Evolutionary conservation across 2,329 filamentous ascomycete species (phyloP), one percentile per base, ranked within the genome.

Genomic region (Cercospora sojina): DNA sequence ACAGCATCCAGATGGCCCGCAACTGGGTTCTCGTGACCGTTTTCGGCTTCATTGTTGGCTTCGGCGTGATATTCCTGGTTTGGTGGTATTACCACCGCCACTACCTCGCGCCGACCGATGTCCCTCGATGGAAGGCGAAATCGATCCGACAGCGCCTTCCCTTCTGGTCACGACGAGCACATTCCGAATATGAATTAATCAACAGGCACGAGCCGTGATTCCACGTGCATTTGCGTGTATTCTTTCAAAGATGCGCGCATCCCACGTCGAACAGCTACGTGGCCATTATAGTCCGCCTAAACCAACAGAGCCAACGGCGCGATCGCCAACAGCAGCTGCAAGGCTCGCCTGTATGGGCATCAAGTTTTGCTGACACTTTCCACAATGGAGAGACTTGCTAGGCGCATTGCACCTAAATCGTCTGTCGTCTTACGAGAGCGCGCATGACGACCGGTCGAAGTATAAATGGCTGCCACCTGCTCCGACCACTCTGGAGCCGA

Each of bases 21-120:
- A 83, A 87, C 72, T 87, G 85, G 85, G 72, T 86, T 67, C 78
- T 86, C 64, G 79, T 87, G 16, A 86, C 85, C 3, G 75, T 83
- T 23, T 71, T 81, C 25, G 84, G 84, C 23, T 85, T 85, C 73
- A 66, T 82, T 41, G 69, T 85, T 12, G 84, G 82, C 27, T 80
- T 79, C 49, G 73, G 81, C 25, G 77, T 85, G 20, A 80, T 84
- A 16, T 77, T 83, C 65, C 73, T 78, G 43, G 75, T 82, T 63
- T 86, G 83, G 82, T 84, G 80, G 79, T 75, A 79, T 25, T 86
- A 86, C 68, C 80, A 80, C 29, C 82, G 83, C 74, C 82, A 67
- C 70, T 67, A 76, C 55, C 64, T 75, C 41, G 43, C 66, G 16
- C 61, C 71, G 1, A 35, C 70, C 16, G 65, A 71, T 32, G 65